Base-by-base conservation (phyloP, 2,329 filamentous ascomycete genomes). In the Geosmithia morbida region DNA sequence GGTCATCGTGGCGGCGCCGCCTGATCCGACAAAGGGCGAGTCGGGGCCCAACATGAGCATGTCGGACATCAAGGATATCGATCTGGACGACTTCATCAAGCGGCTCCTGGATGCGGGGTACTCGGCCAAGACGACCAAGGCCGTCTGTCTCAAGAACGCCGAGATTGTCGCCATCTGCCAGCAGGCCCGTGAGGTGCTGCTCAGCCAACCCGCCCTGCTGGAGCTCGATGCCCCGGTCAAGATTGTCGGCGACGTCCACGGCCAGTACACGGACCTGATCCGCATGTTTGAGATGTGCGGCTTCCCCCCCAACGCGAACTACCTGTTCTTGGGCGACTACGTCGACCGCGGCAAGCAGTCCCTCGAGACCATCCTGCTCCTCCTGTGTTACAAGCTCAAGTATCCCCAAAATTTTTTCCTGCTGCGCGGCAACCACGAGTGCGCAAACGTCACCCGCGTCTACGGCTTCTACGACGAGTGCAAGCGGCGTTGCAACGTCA, bases 391-490 rank as follows among this genome's bases (percentile, higher is more conserved):
- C 71, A 97, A 97, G 71, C 78, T 97, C 61, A 94, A 95, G 62
- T 96, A 86, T 58, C 90, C 90, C 8, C 87, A 96, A 66, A 97
- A 97, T 69, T 97, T 97, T 66, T 97, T 97, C 67, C 70, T 97
- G 44, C 72, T 97, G 19, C 82, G 90, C 49, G 90, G 90, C 48
- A 97, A 97, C 60, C 90, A 97, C 65, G 90, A 97, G 64, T 96
- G 90, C 65, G 90, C 90, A 56, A 95, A 94, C 55, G 88, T 97
- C 47, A 97, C 88, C 14, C 79, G 90, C 50, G 87, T 97, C 37
- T 96, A 96, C 64, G 90, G 90, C 2, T 97, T 97, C 66, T 97
- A 97, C 68, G 90, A 97, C 59, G 90, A 97, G 63, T 97, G 90
- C 75, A 97, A 97, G 69, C 78, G 90, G 54, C 78, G 90, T 51